Percentiles rank a stretch among this genome's conserved stretches.
These are phyloP conservation scores for Vaccinium darrowii DNA, from an alignment of 148 eudicot genomes.

Conservation along the genomic window DNA sequence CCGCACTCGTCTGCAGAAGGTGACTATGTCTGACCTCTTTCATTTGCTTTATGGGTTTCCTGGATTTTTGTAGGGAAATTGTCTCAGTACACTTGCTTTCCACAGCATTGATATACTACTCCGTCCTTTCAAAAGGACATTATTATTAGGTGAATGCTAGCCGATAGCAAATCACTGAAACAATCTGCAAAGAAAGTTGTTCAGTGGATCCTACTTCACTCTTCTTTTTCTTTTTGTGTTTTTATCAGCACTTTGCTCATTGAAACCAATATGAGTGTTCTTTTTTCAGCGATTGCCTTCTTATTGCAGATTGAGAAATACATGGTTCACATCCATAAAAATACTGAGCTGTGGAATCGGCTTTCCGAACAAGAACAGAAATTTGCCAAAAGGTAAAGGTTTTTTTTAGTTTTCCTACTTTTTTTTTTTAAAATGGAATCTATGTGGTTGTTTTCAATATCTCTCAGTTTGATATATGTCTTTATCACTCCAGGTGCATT, in stretches of 20 bases:
- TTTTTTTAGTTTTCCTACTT: neutral
- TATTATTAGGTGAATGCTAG: neutral
- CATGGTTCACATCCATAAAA: slow-evolving; percentile 67
- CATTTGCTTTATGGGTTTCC: neutral
- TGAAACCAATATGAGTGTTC: neutral
- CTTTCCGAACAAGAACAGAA: slow-evolving; percentile 75
- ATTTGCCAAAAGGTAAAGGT: slow-evolving; percentile 58
- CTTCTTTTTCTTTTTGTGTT: no score
- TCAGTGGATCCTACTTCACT: neutral
- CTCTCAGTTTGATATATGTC: neutral
- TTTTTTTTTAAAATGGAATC: neutral
- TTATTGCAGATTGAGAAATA: slow-evolving; percentile 73
- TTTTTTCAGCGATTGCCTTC: slow-evolving; percentile 7
- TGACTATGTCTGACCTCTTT: slow-evolving; percentile 16
- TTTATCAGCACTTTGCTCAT: neutral
- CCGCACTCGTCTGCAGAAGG: slow-evolving; percentile 89
- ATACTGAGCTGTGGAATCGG: slow-evolving; percentile 65
- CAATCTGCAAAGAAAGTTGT: neutral
- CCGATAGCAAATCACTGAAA: neutral
- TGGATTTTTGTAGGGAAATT: neutral
- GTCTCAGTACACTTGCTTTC: neutral
- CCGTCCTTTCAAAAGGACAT: neutral
- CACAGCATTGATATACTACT: neutral
- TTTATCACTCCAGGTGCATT: slow-evolving; percentile 46
- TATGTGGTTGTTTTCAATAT: neutral